phyloP scores from a whole-genome alignment of 768 basidiomycete species.

The Chiua virens region DNA sequence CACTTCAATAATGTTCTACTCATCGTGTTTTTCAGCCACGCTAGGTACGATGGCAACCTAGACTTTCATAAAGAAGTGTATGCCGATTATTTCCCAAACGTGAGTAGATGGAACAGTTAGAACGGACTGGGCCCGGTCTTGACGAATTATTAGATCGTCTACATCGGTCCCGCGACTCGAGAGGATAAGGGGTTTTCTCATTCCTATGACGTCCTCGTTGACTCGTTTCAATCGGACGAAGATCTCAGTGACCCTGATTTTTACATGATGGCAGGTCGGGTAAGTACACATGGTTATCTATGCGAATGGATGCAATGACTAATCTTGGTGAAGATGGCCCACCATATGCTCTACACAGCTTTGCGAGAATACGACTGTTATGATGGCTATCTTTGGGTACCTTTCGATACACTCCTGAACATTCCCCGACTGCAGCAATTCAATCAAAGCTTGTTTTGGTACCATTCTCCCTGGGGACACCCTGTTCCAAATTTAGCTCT shows the following conservation, averaged over 20 bases:
- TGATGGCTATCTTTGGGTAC: conserved; percentile 52
- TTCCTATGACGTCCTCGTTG: conserved; percentile 51
- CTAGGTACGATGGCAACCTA: conserved; percentile 45
- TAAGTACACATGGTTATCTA: conserved; percentile 17
- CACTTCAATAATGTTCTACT: conserved; percentile 44
- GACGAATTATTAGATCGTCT: conserved; percentile 38
- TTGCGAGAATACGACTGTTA: conserved; percentile 45
- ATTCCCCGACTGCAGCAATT: conserved; percentile 48
- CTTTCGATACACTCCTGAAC: conserved; percentile 51
- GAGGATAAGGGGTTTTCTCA: conserved; percentile 48
- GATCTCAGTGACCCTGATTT: conserved; percentile 36
- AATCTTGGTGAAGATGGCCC: conserved; percentile 39
- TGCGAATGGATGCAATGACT: background rate
- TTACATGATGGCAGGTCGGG: conserved; percentile 47
- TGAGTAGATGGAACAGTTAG: conserved; percentile 18
- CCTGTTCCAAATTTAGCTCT: conserved; percentile 42
- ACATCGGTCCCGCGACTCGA: conserved; percentile 46
- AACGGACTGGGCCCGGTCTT: background rate
- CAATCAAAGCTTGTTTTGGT: conserved; percentile 47
- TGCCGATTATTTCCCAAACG: conserved; percentile 49
- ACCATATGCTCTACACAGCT: conserved; percentile 53
- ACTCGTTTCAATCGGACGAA: conserved; percentile 46
- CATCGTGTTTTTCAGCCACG: conserved; percentile 52
- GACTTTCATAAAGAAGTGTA: conserved; percentile 49
- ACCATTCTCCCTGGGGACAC: conserved; percentile 47